Percentiles rank a stretch among this genome's conserved stretches.
Conservation (phyloP, 139 green algal genomes). For the Desmodesmus armatus region DNA sequence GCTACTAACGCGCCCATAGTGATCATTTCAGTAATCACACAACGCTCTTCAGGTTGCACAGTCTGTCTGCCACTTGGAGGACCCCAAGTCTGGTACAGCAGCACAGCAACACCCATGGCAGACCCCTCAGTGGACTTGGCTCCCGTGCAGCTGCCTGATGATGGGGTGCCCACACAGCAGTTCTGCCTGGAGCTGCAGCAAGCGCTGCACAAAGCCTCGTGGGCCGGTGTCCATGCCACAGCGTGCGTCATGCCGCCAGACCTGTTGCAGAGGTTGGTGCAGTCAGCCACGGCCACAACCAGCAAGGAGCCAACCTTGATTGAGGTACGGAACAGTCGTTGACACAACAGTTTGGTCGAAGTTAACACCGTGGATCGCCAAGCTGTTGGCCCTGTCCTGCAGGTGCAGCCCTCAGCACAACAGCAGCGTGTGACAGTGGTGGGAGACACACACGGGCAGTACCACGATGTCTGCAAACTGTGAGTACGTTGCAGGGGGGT, state of each 20-base stretch:
- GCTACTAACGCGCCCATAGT: too few relatives aligned
- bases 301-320: conserved; percentile 53
- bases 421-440: conserved; percentile 70
- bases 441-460: conserved; percentile 94
- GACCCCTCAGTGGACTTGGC: too few relatives aligned
- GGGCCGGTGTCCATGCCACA: conserved; percentile 22
- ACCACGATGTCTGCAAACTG: conserved; percentile 84
- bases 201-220: conserved; percentile 8
- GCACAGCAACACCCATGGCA: too few relatives aligned
- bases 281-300: not conserved
- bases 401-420: not conserved
- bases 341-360: too few relatives aligned
- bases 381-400: not conserved
- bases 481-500: conserved; percentile 30
- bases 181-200: conserved; percentile 23
- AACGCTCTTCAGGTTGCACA: too few relatives aligned
- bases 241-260: not conserved
- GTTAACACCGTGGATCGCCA: not conserved
- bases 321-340: conserved; percentile 35
- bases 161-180: not conserved
- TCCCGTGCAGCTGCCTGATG: not conserved
- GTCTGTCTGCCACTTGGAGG: too few relatives aligned
- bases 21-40: too few relatives aligned
- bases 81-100: too few relatives aligned
- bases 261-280: conserved; percentile 21